Conservation (phyloP, 2,329 filamentous ascomycete species). For the Colletotrichum graminicola region DNA sequence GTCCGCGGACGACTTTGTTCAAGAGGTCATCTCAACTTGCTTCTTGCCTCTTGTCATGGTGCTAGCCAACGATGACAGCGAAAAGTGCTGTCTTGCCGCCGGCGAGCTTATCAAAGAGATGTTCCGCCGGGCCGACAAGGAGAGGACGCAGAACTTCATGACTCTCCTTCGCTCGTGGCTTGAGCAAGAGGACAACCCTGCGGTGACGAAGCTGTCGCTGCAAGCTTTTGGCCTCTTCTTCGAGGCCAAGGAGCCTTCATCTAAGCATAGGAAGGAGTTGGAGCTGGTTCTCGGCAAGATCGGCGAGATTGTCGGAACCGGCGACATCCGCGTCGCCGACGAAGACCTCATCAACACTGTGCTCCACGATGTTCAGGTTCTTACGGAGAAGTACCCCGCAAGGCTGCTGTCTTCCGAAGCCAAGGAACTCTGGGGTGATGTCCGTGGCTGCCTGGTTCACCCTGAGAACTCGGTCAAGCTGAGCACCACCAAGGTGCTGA, state of each 20-base stretch:
- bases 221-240: slow-evolving; percentile 89
- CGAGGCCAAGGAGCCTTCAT: slow-evolving; percentile 71
- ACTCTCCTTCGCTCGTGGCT: slow-evolving; percentile 80
- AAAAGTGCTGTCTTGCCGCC: slow-evolving; percentile 86
- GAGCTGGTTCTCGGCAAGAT: slow-evolving; percentile 70
- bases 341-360: slow-evolving; percentile 82
- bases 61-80: slow-evolving; percentile 88
- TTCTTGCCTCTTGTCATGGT: slow-evolving; percentile 90
- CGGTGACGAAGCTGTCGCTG: slow-evolving; percentile 79
- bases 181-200: slow-evolving; percentile 77
- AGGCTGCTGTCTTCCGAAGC: slow-evolving; percentile 71
- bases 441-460: slow-evolving; percentile 78
- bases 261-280: slow-evolving; percentile 76
- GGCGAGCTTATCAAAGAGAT: slow-evolving; percentile 83
- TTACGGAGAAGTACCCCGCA: slow-evolving; percentile 75
- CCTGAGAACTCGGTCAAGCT: slow-evolving; percentile 81
- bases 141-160: slow-evolving; percentile 78
- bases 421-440: slow-evolving; percentile 76
- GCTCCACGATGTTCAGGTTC: slow-evolving; percentile 75
- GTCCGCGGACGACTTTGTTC: slow-evolving; percentile 82
- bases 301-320: slow-evolving; percentile 65
- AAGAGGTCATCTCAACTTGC: slow-evolving; percentile 83
- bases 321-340: slow-evolving; percentile 66
- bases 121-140: slow-evolving; percentile 81
- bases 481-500: slow-evolving; percentile 79